Base-by-base conservation (phyloP, 139 green algal species). In the Diplosphaera chodatii region DNA sequence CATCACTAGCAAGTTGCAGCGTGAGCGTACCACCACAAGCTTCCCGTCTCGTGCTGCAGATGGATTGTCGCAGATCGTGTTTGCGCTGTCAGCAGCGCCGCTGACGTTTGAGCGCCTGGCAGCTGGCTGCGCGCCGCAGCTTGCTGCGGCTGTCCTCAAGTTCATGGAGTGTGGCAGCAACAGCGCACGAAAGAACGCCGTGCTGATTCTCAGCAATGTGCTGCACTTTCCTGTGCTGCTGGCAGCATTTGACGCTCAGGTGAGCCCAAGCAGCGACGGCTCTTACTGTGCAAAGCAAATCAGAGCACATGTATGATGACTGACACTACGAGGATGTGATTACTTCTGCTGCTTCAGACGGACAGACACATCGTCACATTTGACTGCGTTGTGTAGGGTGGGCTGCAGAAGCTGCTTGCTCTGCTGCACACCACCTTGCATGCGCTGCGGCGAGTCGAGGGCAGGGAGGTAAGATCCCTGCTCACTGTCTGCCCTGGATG, bases 41-140 rank as follows among this genome's bases (percentile, higher is more conserved):
- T n/a, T n/a, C n/a, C n/a, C n/a, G n/a, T n/a, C n/a, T n/a, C n/a
- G n/a, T n/a, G n/a, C n/a, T n/a, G 37, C 37, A 48, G 37, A 48
- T 48, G 65, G 65, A 32, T 32, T 69, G 20, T 69, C 65, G 29
- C 33, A 55, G 2, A 32, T 32, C 22, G 32, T 84, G n/a, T 85
- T 82, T 66, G 77, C 70, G 28, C 69, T 86, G 34, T 73, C 76
- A 3, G 66, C 69, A 29, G 56, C 77, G 18, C 79, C 84, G 0
- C 67, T 82, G 18, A 87, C 90, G 3, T 89, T 94, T 73, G 88
- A 92, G 74, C 79, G 82, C 2, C 76, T 84, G 23, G 75, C 75
- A 0, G 5, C 66, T 13, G 70, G 67, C 6, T 56, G 77, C 3
- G 33, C 69, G 0, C 18, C n/a, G 1, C 55, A 77, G 21, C 62